Evolutionary conservation across 164 flowering plant genomes (phyloP).

Genomic region (Cinnamomum micranthum): DNA sequence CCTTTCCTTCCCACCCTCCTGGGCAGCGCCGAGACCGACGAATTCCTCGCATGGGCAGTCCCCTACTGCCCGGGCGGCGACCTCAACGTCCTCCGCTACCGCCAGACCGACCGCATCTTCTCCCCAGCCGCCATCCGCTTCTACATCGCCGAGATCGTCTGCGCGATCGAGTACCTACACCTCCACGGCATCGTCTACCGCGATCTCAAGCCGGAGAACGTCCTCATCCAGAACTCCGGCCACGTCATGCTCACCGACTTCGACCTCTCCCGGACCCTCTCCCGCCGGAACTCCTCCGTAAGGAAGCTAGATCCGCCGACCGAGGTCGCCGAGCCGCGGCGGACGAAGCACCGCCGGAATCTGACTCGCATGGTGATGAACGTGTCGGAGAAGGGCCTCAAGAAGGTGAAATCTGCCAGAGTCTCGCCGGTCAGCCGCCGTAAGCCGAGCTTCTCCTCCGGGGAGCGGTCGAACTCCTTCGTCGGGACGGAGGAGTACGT

Average conservation of each 20-base stretch:
- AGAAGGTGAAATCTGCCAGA: conserved; percentile 70
- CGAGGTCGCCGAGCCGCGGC: background rate
- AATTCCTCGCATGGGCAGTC: conserved; percentile 69
- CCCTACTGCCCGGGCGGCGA: conserved; percentile 92
- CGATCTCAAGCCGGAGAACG: conserved; percentile 85
- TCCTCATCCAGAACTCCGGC: conserved; percentile 62
- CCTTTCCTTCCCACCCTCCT: conserved; percentile 75
- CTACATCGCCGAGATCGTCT: conserved; percentile 71
- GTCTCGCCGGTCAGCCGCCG: conserved; percentile 68
- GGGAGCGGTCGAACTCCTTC: conserved; percentile 35
- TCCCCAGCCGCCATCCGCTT: conserved; percentile 59
- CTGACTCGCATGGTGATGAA: conserved; percentile 44
- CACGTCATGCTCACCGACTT: conserved; percentile 77
- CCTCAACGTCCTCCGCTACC: conserved; percentile 79
- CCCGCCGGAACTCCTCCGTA: background rate
- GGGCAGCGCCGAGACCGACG: conserved; percentile 45
- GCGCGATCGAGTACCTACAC: conserved; percentile 70
- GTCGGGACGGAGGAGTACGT: conserved; percentile 93
- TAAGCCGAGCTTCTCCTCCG: conserved; percentile 20
- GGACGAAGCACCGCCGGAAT: conserved; percentile 22
- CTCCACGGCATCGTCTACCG: conserved; percentile 62
- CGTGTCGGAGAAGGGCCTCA: conserved; percentile 17
- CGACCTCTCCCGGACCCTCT: conserved; percentile 50
- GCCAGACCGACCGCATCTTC: conserved; percentile 58
- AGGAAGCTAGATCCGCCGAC: background rate